Evolutionary conservation across 371 early-diverging fungal species (phyloP), one percentile per base, ranked within the genome.

Genomic region (Umbelopsis sp.): DNA sequence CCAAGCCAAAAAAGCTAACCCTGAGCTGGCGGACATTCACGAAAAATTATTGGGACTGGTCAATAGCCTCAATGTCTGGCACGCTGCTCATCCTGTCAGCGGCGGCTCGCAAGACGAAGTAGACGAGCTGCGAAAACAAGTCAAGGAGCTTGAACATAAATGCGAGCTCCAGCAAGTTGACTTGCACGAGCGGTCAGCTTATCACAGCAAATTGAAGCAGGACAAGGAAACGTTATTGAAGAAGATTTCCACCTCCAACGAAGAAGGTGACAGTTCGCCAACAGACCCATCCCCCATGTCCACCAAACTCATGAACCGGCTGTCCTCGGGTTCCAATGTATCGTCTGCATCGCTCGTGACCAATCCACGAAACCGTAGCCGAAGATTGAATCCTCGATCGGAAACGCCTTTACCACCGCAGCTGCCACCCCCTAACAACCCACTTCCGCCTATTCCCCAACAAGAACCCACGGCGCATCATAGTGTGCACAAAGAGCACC

Each of bases 341-440:
- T 57, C 57, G 0, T 57, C 57, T 12, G 11, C 18, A 18, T 57
- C 57, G 18, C n/a, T 35, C 14, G 16, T 37, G 35, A 18, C 35
- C 6, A 57, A 57, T 18, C 35, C 12, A 4, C 35, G 29, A 35
- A 37, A 16, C 29, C 57, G 57, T 35, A 57, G 57, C 18, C 29
- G 57, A 57, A 24, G 57, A 35, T 29, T 57, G 12, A 57, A 57
- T 57, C 37, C 57, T 57, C 57, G 57, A 57, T 6, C 57, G 32
- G 57, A 57, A 57, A 35, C 57, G 3, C 57, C 57, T 14, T 6
- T 57, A 18, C 57, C 57, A 35, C 57, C 57, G 12, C 57, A 57
- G 32, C 57, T 57, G 4, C 57, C 57, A 18, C 57, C 57, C 18
- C 57, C 57, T 18, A 57, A n/a, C 29, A 32, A 57, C 35, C 57